These are phyloP conservation scores for Pharus latifolius DNA, from an alignment of 176 grass and related monocot genomes.

Conservation along the genomic window DNA sequence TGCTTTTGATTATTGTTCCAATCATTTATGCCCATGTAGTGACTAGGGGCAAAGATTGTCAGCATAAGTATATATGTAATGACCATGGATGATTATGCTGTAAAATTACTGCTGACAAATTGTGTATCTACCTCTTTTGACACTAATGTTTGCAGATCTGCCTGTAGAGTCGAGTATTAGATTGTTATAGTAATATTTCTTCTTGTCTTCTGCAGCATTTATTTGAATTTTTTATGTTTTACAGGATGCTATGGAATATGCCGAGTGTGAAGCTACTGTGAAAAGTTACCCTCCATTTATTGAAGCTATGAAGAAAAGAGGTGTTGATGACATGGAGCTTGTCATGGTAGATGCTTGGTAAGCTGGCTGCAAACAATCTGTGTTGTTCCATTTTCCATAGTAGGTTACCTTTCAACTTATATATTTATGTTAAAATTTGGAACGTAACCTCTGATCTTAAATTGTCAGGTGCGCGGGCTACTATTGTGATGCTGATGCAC, in stretches of 20 bases:
- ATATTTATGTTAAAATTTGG: not conserved
- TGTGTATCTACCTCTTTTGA: not conserved
- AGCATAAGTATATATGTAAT: not conserved
- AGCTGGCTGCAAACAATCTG: not conserved
- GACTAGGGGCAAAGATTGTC: no score
- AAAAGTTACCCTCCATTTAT: conserved; percentile 90
- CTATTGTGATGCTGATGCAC: conserved; percentile 72
- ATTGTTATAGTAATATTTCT: not conserved
- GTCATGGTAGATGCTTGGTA: conserved; percentile 99
- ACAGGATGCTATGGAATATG: conserved; percentile 97
- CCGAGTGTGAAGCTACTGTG: conserved; percentile 94
- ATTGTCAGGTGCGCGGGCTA: conserved; percentile 83
- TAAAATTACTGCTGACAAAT: not conserved
- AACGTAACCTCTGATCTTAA: not conserved
- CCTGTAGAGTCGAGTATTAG: not conserved
- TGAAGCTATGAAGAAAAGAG: conserved; percentile 99
- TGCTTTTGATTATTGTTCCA: not conserved
- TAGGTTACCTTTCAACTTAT: not conserved
- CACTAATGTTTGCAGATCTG: not conserved
- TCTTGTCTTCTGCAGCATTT: not conserved
- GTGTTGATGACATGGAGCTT: conserved; percentile 98
- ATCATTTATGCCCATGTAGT: not conserved
- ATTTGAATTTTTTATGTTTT: conserved; percentile 18
- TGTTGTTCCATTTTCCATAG: not conserved
- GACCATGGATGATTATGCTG: not conserved